Evolutionary conservation across 129 eudicot species (phyloP), one percentile per base, ranked within the genome.

Genomic region (Arctium minus): DNA sequence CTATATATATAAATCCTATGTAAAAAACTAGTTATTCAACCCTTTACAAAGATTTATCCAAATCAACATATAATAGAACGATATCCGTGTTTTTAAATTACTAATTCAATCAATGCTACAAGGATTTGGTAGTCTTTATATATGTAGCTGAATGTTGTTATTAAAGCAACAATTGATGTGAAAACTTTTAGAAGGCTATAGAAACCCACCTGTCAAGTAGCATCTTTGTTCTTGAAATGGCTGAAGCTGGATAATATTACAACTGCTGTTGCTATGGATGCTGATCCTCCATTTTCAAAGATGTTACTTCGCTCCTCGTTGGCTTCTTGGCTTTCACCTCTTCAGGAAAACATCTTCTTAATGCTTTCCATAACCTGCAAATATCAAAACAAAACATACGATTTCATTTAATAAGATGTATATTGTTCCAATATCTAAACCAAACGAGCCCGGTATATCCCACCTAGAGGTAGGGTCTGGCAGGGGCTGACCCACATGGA

Each of bases 331-430:
- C 83, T 39, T 86, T 92, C 31, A 88, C 76, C 77, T 82, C 85
- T 87, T 83, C 87, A 0, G 97, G 95, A 27, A 90, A 80, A 92
- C 92, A 92, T 86, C 88, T 39, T 94, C 38, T 90, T 83, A 5
- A 89, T 72, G 40, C 95, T 86, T 81, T 92, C 98, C 97, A 94
- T 86, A 90, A 90, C 87, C 97, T 92, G 85, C 69, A 65, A 53
- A 81, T 40, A 82, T 36, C 18, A 62, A 11, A 77, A 13, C 30
- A 35, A 30, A 8, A 15, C 17, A 18, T 13, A 40, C 3, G 31
- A 1, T 33, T 15, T 22, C 53, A 64, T 22, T 39, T 18, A 13
- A 50, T 39, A 39, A 39, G 8, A 39, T 39, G 44, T 39, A 39
- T 39, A 30, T 68, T 39, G 44, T 6, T 39, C 44, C 44, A 39